Base-by-base conservation (phyloP, 1,139 yeast genomes). In the Groenewaldozyma auringiensis region DNA sequence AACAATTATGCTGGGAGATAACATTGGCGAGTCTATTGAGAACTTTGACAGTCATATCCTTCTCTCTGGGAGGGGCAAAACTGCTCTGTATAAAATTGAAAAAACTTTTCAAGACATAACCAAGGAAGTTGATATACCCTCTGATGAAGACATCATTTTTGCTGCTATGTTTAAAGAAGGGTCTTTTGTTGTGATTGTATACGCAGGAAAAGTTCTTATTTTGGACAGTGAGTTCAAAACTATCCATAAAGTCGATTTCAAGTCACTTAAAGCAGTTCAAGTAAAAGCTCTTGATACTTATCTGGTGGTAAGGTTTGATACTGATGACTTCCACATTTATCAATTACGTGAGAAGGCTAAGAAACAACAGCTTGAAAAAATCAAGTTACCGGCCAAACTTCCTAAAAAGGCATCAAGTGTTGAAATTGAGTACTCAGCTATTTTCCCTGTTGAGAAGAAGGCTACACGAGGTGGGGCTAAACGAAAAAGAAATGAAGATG, bases 101-200 rank as follows among this genome's bases (percentile, higher is more conserved):
- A 80, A 81, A 43, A 75, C 80, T 29, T 85, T 84, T 63, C 75
- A 81, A 35, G 74, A 84, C 45, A 68, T 82, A 49, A 78, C 77
- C 45, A 72, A 81, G 13, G 50, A 48, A 9, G 43, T 79, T 41
- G 81, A 79, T 51, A 83, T 87, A 58, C 73, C 79, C 48, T 77
- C 79, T 50, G 74, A 79, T 47, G 80, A 79, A 36, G 67, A 74
- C 11, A 87, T 95, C 0, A 70, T 87, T 13, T 78, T 79, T 32
- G 80, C 85, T 57, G 84, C 78, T 37, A 79, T 78, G 46, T 65
- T 83, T 50, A 71, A 76, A 47, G 72, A 73, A 29, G 81, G 81
- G 1, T 75, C 78, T 50, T 72, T 77, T 50, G 78, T 86, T 41
- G 74, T 86, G 14, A 96, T 88, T 60, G 79, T 87, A 1, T 81